Base-by-base conservation (phyloP, 169 alveolate species). In the Plasmodium reichenowi region DNA sequence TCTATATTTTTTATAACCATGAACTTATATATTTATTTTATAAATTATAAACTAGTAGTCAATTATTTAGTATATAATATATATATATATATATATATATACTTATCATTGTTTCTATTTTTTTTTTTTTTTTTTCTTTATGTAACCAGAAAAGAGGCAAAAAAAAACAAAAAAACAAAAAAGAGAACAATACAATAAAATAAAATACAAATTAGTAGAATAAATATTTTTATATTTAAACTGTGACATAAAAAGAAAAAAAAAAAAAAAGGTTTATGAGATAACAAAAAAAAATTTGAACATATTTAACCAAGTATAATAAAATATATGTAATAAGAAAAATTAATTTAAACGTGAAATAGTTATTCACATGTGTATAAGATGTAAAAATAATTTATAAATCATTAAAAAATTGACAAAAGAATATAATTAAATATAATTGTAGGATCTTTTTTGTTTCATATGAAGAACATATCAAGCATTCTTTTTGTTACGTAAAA, bases 401-500 rank as follows among this genome's bases (percentile, higher is more conserved):
- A 45, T 63, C 45, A 73, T 56, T 58, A 56, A 73, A 45, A 63
- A 62, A 45, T 73, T 73, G 47, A 73, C 26, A 73, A 45, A 73
- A 73, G 10, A 26, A 20, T 56, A 38, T 38, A 38, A 38, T 38
- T 38, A 38, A 38, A 38, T 38, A 38, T 38, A 5, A 38, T 38
- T 38, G 47, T 38, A 20, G 38, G 10, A 15, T 58, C 17, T 47
- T 45, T 20, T 29, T 78, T 76, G 92, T 80, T 60, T 26, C 71
- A 86, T 59, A 59, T 72, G n/a, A 48, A 43, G 93, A 97, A 97
- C 99, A 97, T 97, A 78, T 93, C 94, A 72, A 97, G 96, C 99
- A 97, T 97, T 89, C 99, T 95, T 73, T 96, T 89, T 24, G 99
- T 96, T 67, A 97, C 97, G 64, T 91, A 89, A 91, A 97, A 97